Evolutionary conservation across 2,329 filamentous ascomycete species (phyloP), one percentile per base, ranked within the genome.

Genomic region (Penicillium sp.): DNA sequence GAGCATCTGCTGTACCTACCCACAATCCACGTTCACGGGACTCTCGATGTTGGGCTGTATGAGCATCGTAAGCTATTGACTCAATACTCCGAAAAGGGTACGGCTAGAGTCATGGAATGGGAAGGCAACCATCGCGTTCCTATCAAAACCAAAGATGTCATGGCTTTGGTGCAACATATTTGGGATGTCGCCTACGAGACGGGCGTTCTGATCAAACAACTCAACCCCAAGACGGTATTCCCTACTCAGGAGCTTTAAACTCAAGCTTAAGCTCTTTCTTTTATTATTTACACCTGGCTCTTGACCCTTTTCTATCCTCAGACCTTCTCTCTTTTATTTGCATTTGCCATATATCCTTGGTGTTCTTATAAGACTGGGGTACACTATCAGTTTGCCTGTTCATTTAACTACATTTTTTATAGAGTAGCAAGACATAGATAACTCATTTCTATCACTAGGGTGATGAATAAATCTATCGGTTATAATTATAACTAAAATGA

Each of bases 101-200:
- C 74, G 3, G 73, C 80, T 4, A 78, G 71, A 43, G 60, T 91
- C 45, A 68, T 92, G 1, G 86, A 90, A 69, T 92, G 88, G 89
- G 81, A 89, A 56, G 89, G 87, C 0, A 80, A 78, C 0, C 89
- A 93, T 68, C 74, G 89, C 8, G 76, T 93, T 47, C 87, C 89
- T 1, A 79, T 92, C 58, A 89, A 88, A 75, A 77, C 74, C 18
- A 74, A 71, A 28, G 88, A 91, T 69, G 86, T 91, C 3, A 76
- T 82, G 47, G 74, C 70, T 11, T 74, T 89, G 12, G 75, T 82
- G 14, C 70, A 74, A 11, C 75, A 79, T 47, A 81, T 86, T 33
- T 69, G 84, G 33, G 73, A 77, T 30, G 66, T 84, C 33, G 81
- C 81, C 12, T 50, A 50, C 4, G 47, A 50, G 12, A 50, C 47